Evolutionary conservation across 2,329 filamentous ascomycete genomes (phyloP).

Genomic region (Saccharata proteae): DNA sequence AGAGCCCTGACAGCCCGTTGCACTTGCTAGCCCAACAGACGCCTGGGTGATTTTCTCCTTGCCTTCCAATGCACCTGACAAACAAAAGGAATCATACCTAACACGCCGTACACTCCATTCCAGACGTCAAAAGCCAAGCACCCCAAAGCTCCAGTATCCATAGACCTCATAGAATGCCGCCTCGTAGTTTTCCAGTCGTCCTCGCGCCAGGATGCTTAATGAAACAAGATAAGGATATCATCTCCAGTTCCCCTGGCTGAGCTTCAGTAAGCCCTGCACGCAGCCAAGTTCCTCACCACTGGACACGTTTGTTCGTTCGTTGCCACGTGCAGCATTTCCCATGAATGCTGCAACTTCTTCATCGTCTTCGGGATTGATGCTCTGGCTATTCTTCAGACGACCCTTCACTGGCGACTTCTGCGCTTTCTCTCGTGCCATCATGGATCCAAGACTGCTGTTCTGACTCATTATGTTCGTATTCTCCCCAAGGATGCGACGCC

Average conservation of each 20-base stretch:
- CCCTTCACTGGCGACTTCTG: slow-evolving; percentile 2
- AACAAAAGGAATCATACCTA: too few species aligned
- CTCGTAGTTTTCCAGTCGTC: too few species aligned
- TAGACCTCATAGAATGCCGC: too few species aligned
- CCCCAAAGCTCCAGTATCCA: too few species aligned
- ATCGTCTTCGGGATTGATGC: slow-evolving; percentile 34
- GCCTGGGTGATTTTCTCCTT: too few species aligned
- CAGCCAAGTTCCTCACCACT: slow-evolving; percentile 63
- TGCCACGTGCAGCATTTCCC: slow-evolving; percentile 48
- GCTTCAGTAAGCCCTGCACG: slow-evolving; percentile 73
- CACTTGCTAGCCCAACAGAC: too few species aligned
- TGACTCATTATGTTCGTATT: slow-evolving; percentile 29
- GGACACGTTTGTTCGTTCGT: slow-evolving; percentile 19
- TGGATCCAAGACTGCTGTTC: slow-evolving; percentile 22
- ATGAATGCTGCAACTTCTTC: slow-evolving; percentile 65
- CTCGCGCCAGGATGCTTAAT: too few species aligned
- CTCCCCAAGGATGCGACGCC: slow-evolving; percentile 33
- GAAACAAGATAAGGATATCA: too few species aligned
- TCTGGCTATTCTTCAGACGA: slow-evolving; percentile 6
- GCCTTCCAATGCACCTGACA: too few species aligned
- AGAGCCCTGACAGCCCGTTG: too few species aligned
- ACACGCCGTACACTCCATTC: too few species aligned
- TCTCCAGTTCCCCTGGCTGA: slow-evolving; percentile 83
- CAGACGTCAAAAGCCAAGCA: too few species aligned
- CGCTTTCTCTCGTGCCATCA: slow-evolving; percentile 16